These are phyloP conservation scores for Neofusicoccum kwambonambiense DNA, from an alignment of 2,329 filamentous ascomycete genomes.

Conservation along the genomic window DNA sequence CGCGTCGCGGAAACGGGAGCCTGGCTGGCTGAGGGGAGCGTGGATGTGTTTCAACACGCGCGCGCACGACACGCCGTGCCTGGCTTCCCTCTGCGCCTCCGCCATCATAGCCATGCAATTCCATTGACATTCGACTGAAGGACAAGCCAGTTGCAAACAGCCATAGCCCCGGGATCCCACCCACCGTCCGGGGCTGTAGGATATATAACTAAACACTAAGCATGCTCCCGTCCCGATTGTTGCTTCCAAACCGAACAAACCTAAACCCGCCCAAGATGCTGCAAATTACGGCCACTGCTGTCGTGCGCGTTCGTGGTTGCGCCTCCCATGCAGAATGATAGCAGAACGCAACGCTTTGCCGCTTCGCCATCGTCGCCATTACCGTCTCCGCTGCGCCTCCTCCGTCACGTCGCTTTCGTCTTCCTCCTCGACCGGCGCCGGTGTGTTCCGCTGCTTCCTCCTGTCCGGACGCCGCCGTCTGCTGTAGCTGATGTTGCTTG, in stretches of 20 bases:
- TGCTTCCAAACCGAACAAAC: not conserved
- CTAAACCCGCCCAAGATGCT: not conserved
- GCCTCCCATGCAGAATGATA: slow-evolving; percentile 4
- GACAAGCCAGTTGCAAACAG: slow-evolving; percentile 11
- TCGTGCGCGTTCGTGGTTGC: not conserved
- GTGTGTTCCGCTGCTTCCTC: slow-evolving; percentile 67
- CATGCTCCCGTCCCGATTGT: not conserved
- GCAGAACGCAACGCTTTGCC: not conserved
- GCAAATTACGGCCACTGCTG: not conserved
- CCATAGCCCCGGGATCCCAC: not conserved
- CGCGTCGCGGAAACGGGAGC: not conserved
- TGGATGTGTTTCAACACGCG: not conserved
- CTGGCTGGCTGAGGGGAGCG: not conserved
- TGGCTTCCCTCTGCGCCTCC: too few relatives aligned
- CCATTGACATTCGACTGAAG: not conserved
- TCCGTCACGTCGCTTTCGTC: slow-evolving; percentile 44
- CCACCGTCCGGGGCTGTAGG: not conserved
- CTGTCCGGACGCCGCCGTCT: slow-evolving; percentile 66
- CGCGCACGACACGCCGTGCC: not conserved
- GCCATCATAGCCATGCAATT: not conserved
- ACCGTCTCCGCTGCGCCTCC: slow-evolving; percentile 3
- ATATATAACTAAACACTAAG: slow-evolving; percentile 13
- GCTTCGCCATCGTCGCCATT: not conserved
- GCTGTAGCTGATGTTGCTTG: slow-evolving; percentile 76
- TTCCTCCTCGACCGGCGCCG: slow-evolving; percentile 69